Conservation (phyloP, 306 rosid genomes). For the Lathyrus tuberosus region DNA sequence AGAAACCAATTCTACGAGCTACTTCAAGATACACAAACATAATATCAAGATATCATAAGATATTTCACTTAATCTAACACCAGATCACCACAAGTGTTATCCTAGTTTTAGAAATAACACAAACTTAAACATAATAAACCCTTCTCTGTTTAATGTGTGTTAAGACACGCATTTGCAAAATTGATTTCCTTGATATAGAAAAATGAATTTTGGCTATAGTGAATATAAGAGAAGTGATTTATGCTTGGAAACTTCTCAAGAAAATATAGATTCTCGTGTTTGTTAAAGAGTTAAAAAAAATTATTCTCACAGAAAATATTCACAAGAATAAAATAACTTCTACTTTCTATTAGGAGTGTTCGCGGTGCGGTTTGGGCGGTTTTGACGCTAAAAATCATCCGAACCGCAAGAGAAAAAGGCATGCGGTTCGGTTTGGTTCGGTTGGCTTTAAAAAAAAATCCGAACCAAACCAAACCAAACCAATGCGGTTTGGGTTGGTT, state of each 20-base stretch:
- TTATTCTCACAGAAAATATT: not conserved
- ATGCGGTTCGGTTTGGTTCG: too few species aligned
- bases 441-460: too few species aligned
- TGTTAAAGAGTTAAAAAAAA: not conserved
- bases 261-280: not conserved
- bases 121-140: constrained; percentile 26
- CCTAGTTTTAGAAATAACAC: constrained; percentile 1
- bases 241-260: not conserved
- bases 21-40: not conserved
- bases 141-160: constrained; percentile 7
- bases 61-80: not conserved
- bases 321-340: not conserved
- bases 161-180: not conserved
- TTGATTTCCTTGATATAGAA: not conserved
- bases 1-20: constrained; percentile 1
- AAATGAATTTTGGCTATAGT: constrained; percentile 8
- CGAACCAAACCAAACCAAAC: too few species aligned
- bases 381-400: too few species aligned
- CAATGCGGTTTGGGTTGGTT: too few species aligned
- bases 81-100: constrained; percentile 3
- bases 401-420: too few species aligned
- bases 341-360: too few species aligned
- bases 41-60: not conserved
- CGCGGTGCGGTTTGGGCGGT: too few species aligned
- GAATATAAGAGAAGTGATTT: not conserved